Percentiles rank a stretch among this genome's conserved stretches.
Evolutionary conservation across 2,329 filamentous ascomycete species (phyloP).

Genomic region (Paracoccidioides brasiliensis): DNA sequence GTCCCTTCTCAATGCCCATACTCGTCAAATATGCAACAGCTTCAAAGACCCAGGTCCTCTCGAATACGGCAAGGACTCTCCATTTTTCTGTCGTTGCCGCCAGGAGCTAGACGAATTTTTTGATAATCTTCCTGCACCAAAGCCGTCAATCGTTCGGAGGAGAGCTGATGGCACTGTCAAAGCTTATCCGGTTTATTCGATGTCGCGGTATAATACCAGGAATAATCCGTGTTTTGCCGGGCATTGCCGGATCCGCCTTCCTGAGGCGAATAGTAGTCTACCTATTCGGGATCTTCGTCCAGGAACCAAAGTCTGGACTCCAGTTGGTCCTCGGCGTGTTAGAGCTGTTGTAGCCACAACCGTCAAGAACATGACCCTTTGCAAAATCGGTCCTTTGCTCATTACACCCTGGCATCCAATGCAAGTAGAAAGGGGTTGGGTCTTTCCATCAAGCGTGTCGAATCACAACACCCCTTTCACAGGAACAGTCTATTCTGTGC

Average conservation of each 20-base stretch:
- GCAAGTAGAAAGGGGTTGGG: constrained; percentile 30
- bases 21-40: constrained; percentile 45
- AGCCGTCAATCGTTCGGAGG: constrained; percentile 7
- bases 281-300: constrained; percentile 34
- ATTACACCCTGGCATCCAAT: constrained; percentile 52
- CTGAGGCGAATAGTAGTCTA: constrained; percentile 24
- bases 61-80: constrained; percentile 39
- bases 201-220: constrained; percentile 34
- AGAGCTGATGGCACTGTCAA: not conserved
- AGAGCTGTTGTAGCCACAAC: constrained; percentile 40
- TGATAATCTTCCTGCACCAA: constrained; percentile 20
- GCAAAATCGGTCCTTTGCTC: constrained; percentile 34
- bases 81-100: constrained; percentile 40
- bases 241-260: constrained; percentile 36
- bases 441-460: constrained; percentile 34
- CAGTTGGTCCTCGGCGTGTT: constrained; percentile 37
- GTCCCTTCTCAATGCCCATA: constrained; percentile 44
- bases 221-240: constrained; percentile 42
- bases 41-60: constrained; percentile 50
- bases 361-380: constrained; percentile 31
- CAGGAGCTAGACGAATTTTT: constrained; percentile 36
- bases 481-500: constrained; percentile 44
- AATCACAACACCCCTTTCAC: constrained; percentile 31
- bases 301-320: constrained; percentile 41
- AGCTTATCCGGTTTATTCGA: constrained; percentile 16